Evolutionary conservation across 1,139 yeast genomes (phyloP).

Genomic region (Trichomonascaceae sp.): DNA sequence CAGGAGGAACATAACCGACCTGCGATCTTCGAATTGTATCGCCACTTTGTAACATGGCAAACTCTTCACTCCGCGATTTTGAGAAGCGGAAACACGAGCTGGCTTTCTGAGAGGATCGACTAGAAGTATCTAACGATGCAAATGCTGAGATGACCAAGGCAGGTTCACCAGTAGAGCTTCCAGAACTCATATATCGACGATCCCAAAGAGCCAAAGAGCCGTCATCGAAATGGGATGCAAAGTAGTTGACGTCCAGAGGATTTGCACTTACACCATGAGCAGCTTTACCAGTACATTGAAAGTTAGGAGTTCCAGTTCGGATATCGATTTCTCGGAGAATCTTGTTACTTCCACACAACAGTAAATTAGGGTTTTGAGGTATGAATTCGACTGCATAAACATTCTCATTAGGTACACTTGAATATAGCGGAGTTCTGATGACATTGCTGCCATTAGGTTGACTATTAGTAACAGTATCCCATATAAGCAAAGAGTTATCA

Average conservation of each 20-base stretch:
- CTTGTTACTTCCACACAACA: conserved; percentile 74
- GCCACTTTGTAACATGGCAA: conserved; percentile 75
- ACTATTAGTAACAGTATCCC: conserved; percentile 52
- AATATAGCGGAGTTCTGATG: conserved; percentile 41
- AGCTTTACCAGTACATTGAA: conserved; percentile 71
- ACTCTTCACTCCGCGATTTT: conserved; percentile 60
- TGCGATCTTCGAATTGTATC: conserved; percentile 78
- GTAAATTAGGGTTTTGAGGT: conserved; percentile 49
- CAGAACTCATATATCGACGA: conserved; percentile 51
- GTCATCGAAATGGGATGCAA: conserved; percentile 74
- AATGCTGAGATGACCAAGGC: conserved; percentile 60
- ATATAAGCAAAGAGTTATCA: conserved; percentile 70
- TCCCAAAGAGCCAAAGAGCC: conserved; percentile 89
- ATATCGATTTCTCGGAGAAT: conserved; percentile 73
- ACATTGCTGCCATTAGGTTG: conserved; percentile 1
- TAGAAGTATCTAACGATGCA: conserved; percentile 51
- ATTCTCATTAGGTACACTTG: conserved; percentile 69
- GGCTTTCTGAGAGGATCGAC: conserved; percentile 32
- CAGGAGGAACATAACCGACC: conserved; percentile 51
- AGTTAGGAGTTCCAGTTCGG: conserved; percentile 60
- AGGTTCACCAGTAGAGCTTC: conserved; percentile 40
- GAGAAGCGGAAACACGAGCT: conserved; percentile 70
- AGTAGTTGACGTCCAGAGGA: conserved; percentile 57
- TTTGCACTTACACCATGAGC: conserved; percentile 65
- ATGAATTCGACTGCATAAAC: conserved; percentile 63